phyloP scores from a whole-genome alignment of 2,329 filamentous ascomycete genomes.

The Arachnomyces sp. region DNA sequence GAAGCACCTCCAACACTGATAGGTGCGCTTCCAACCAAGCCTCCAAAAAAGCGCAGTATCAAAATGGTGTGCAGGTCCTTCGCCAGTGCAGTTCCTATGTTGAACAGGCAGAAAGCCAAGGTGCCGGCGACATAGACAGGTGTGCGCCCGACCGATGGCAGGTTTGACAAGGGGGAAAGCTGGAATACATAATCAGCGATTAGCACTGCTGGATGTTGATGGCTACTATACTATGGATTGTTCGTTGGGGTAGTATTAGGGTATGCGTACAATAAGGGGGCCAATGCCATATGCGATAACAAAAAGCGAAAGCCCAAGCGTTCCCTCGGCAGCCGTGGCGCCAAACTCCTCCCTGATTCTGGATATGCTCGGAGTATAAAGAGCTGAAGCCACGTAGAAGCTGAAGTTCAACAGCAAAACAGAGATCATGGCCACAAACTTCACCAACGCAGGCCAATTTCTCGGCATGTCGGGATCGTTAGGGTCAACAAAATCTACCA shows the following conservation, averaged over 20 bases:
- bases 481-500: not conserved
- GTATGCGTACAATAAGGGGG: constrained; percentile 11
- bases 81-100: constrained; percentile 9
- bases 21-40: constrained; percentile 4
- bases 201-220: not conserved
- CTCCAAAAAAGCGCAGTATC: constrained; percentile 9
- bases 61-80: constrained; percentile 10
- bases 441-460: not conserved
- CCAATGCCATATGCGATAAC: constrained; percentile 46
- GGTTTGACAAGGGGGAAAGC: constrained; percentile 7
- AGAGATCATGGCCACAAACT: not conserved
- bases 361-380: constrained; percentile 40
- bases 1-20: constrained; percentile 4
- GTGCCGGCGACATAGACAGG: constrained; percentile 10
- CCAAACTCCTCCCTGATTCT: constrained; percentile 49
- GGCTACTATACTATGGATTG: no score
- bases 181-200: not conserved
- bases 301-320: constrained; percentile 55
- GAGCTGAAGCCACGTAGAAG: constrained; percentile 22
- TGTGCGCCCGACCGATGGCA: constrained; percentile 9
- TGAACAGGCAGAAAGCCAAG: constrained; percentile 10
- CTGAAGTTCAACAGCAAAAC: constrained; percentile 11
- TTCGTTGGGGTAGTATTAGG: no score
- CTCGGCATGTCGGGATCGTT: no score
- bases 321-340: constrained; percentile 45